Percentiles rank a stretch among this genome's conserved stretches.
Evolutionary conservation across 169 alveolate species (phyloP).

Genomic region (Besnoitia besnoiti): DNA sequence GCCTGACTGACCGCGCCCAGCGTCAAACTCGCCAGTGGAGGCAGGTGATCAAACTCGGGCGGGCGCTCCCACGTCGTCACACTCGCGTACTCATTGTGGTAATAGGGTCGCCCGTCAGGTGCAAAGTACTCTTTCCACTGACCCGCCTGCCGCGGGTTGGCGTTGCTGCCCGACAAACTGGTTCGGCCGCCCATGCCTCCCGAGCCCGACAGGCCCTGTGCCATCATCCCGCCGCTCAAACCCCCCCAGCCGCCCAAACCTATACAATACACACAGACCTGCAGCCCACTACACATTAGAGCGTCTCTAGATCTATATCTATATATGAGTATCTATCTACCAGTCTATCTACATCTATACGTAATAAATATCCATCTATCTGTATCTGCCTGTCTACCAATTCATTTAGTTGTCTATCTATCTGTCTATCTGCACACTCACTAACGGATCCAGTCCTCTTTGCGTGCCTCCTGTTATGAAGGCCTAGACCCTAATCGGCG

Average conservation of each 20-base stretch:
- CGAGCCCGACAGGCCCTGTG: conserved; percentile 22
- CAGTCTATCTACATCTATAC: no score
- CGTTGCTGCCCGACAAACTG: conserved; percentile 54
- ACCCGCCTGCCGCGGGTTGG: conserved; percentile 66
- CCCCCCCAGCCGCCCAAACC: conserved; percentile 6
- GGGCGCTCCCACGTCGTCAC: conserved; percentile 92
- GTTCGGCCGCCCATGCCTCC: conserved; percentile 24
- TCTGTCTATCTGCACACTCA: no score
- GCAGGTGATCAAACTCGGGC: conserved; percentile 81
- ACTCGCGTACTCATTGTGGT: conserved; percentile 72
- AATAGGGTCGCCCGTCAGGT: conserved; percentile 59
- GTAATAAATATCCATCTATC: no score
- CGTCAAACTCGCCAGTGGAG: conserved; percentile 23
- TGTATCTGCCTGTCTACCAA: no score
- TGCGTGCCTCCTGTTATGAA: no score
- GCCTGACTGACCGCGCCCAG: conserved; percentile 4
- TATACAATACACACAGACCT: no score
- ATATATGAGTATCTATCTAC: no score
- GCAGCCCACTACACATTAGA: no score
- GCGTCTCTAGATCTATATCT: no score
- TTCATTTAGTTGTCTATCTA: no score
- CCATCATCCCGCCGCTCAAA: background rate
- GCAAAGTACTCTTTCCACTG: conserved; percentile 67
- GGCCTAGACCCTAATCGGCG: no score
- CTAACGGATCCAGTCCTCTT: no score